These are phyloP conservation scores for Diplodia seriata DNA, from an alignment of 2,329 filamentous ascomycete genomes.

Conservation along the genomic window DNA sequence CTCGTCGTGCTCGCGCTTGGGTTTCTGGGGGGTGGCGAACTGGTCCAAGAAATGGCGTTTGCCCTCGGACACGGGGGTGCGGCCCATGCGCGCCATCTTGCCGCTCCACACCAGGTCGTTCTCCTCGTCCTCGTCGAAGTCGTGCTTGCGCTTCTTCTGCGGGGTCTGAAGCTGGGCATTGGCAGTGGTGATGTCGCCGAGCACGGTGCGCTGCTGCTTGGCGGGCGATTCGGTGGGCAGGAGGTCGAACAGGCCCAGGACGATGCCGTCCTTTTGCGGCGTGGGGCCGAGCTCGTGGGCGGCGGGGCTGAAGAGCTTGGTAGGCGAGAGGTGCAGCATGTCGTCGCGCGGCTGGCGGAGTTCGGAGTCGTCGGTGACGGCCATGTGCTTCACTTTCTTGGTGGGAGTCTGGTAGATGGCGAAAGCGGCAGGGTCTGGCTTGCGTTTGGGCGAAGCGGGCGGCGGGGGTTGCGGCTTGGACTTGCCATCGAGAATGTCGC, in stretches of 20 bases:
- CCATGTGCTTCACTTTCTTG: constrained; percentile 37
- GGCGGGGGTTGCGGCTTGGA: constrained; percentile 44
- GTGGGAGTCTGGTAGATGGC: constrained; percentile 38
- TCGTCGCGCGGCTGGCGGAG: constrained; percentile 5
- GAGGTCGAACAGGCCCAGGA: constrained; percentile 79
- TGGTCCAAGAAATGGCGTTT: constrained; percentile 68
- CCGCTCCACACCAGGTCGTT: constrained; percentile 42
- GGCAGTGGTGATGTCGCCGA: constrained; percentile 41
- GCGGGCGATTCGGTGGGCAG: constrained; percentile 60
- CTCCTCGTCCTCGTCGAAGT: constrained; percentile 31
- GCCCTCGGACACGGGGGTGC: constrained; percentile 61
- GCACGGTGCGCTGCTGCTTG: constrained; percentile 41
- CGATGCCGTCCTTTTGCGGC: constrained; percentile 77
- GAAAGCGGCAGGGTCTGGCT: constrained; percentile 36
- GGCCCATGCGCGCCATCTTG: constrained; percentile 42
- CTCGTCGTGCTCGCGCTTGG: constrained; percentile 49
- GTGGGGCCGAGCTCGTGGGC: constrained; percentile 69
- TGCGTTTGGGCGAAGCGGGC: constrained; percentile 37
- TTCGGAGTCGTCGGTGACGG: neutral
- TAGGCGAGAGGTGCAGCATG: constrained; percentile 59
- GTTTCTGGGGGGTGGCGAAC: constrained; percentile 69
- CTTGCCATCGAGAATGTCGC: constrained; percentile 47
- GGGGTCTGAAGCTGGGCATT: constrained; percentile 49
- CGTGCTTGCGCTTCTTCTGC: constrained; percentile 41
- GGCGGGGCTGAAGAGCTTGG: constrained; percentile 65